Base-by-base conservation (phyloP, 129 eudicot genomes). In the Dittrichia graveolens region DNA sequence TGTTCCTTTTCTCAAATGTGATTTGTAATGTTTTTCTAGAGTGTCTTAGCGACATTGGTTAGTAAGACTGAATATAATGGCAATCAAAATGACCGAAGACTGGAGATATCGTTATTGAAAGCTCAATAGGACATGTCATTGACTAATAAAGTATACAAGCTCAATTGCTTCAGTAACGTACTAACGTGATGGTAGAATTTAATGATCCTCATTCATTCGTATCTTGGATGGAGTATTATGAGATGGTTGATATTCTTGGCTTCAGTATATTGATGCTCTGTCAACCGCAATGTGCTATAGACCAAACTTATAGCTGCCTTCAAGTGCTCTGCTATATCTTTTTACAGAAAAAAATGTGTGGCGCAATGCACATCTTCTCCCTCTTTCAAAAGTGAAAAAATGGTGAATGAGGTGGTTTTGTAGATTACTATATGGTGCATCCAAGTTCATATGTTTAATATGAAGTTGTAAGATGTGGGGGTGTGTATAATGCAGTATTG, bases 71-170 rank as follows among this genome's bases (percentile, higher is more conserved):
- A 42, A 8, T 61, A 11, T 7, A 64, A 37, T n/a, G 71, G 79
- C 54, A 19, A 63, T 37, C 19, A 43, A 63, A 40, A n/a, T 60
- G 56, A 47, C 71, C 68, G 37, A 62, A 38, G 13, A 48, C 48
- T 12, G 39, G 45, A 12, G 41, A 34, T 9, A 5, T 14, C 61
- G 48, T 46, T 8, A 24, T 46, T 37, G 34, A 72, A 44, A 37
- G 72, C 41, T 66, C 58, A 24, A 40, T 50, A 66, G 58, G 61
- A 45, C 44, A 34, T 74, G 63, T 49, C 58, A 61, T 16, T 35
- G 41, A 61, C 31, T 24, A 61, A 37, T 37, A 14, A 61, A 48
- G 53, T 47, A 34, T 60, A 37, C 16, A 37, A 9, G 5, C 35
- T 42, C 41, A 38, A 11, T 74, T 61, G 70, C 61, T 62, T 61